phyloP scores from a whole-genome alignment of 2,329 filamentous ascomycete genomes.

The Pseudohalonectria lignicola region DNA sequence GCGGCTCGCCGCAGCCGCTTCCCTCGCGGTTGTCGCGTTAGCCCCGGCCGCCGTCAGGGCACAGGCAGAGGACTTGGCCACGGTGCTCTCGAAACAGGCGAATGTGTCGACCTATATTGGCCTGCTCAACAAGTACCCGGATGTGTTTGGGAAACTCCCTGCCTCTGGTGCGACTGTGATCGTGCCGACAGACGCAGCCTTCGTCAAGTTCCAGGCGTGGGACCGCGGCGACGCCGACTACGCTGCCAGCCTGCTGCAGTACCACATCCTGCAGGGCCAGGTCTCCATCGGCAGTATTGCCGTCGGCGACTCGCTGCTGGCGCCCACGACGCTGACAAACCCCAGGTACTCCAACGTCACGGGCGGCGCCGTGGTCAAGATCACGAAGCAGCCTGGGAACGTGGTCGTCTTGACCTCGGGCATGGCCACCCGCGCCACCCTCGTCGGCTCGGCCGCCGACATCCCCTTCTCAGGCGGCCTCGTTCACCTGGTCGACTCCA shows the following conservation, averaged over 20 bases:
- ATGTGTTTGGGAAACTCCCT: conserved; percentile 30
- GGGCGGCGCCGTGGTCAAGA: conserved; percentile 34
- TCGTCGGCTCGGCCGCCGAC: conserved; percentile 24
- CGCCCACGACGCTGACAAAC: conserved; percentile 30
- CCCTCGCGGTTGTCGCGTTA: neutral
- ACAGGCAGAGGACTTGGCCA: conserved; percentile 21
- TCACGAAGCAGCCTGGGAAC: conserved; percentile 30
- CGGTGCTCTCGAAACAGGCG: conserved; percentile 23
- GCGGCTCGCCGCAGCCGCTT: neutral
- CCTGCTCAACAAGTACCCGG: conserved; percentile 32
- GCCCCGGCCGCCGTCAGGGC: neutral
- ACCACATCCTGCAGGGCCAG: conserved; percentile 48
- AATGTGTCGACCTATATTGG: conserved; percentile 32
- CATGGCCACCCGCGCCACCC: conserved; percentile 28
- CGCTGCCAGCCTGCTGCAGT: conserved; percentile 40
- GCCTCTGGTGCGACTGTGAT: conserved; percentile 37
- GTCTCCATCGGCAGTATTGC: conserved; percentile 27
- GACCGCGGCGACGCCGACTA: conserved; percentile 30
- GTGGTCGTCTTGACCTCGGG: conserved; percentile 27
- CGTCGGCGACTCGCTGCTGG: conserved; percentile 24
- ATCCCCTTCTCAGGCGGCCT: conserved; percentile 36
- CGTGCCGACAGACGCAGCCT: conserved; percentile 46
- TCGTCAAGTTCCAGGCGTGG: conserved; percentile 40
- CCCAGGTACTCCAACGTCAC: conserved; percentile 35
- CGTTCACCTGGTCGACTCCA: conserved; percentile 39